Base-by-base conservation (phyloP, 2,329 filamentous ascomycete species). In the Aureobasidium vineae region DNA sequence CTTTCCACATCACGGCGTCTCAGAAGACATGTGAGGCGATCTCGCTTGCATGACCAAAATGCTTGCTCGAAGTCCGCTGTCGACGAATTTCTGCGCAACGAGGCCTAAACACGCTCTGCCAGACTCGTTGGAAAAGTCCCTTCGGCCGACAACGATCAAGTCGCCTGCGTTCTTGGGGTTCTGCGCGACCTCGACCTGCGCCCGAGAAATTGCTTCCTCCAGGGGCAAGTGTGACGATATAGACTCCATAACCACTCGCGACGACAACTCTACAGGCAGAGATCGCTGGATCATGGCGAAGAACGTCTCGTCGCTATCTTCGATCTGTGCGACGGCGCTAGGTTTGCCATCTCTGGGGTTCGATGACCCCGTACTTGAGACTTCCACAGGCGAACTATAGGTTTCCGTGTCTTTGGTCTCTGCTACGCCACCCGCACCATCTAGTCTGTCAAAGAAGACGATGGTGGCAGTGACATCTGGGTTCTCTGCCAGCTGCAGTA, bases 401-500 rank as follows among this genome's bases (percentile, higher is more conserved):
- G 63, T 21, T 41, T 41, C 33, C 33, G 41, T 21, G 13, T 59
- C 63, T 6, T 49, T 31, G n/a, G 10, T n/a, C 23, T 57, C 41
- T 23, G 16, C 3, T 7, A 33, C 33, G 26, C 11, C 28, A 28
- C 15, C 36, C 15, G 16, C 36, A 5, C 31, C 53, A 23, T 53
- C 45, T 15, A 45, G 52, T 21, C 19, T 47, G 36, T 79, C 75
- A 66, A 91, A 82, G 68, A 88, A 87, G 1, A 90, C 81, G 38
- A 97, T 84, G 0, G 90, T 94, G 0, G 88, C 91, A 0, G 91
- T 93, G 31, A 97, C 86, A 50, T 90, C 86, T 4, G 86, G 84
- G 72, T 92, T 95, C 75, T 89, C 87, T 0, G 89, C 91, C 0
- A 99, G 83, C 73, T 97, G 94, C 3, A 98, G 82, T 3, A 94